A percentile compares a stretch with the other conserved stretches of the same genome.
phyloP scores from a whole-genome alignment of 306 rosid species.

The Vachellia pachyceras region DNA sequence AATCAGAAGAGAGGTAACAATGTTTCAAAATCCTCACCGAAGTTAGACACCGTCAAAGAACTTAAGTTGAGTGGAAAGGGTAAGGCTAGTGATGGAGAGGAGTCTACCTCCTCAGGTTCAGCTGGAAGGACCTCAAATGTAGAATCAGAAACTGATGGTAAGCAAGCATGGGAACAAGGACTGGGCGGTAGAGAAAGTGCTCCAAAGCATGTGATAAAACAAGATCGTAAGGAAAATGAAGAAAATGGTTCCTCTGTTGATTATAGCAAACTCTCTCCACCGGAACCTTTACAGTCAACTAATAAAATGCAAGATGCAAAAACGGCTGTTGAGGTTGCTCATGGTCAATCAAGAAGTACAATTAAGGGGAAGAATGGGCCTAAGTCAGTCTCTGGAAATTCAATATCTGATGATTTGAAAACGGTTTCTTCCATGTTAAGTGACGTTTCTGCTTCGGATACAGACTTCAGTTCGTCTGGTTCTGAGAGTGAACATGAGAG shows the following conservation, averaged over 20 bases:
- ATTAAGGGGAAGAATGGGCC: slow-evolving; percentile 50
- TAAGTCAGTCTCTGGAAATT: slow-evolving; percentile 54
- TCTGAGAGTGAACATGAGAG: slow-evolving; percentile 84
- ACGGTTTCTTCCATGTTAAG: slow-evolving; percentile 60
- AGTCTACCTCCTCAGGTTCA: slow-evolving; percentile 59
- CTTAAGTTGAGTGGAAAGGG: slow-evolving; percentile 62
- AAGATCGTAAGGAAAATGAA: slow-evolving; percentile 46
- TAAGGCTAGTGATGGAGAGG: slow-evolving; percentile 67
- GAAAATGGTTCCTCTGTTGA: slow-evolving; percentile 39
- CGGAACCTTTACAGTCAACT: slow-evolving; percentile 37
- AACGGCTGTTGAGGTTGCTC: slow-evolving; percentile 43
- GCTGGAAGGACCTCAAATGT: slow-evolving; percentile 44
- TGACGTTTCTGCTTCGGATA: slow-evolving; percentile 73
- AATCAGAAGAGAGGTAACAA: slow-evolving; percentile 48
- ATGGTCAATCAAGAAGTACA: slow-evolving; percentile 48
- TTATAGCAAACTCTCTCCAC: slow-evolving; percentile 42
- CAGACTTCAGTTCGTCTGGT: slow-evolving; percentile 83
- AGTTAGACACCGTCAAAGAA: slow-evolving; percentile 46
- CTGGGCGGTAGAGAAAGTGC: slow-evolving; percentile 44
- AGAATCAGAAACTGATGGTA: slow-evolving; percentile 56
- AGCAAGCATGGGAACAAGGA: slow-evolving; percentile 39
- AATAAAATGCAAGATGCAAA: slow-evolving; percentile 41
- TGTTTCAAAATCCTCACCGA: slow-evolving; percentile 47
- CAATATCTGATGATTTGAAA: slow-evolving; percentile 64
- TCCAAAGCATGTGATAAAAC: slow-evolving; percentile 40